These are phyloP conservation scores for Sabuloglossum arenarium DNA, from an alignment of 495 filamentous ascomycete genomes.

Conservation along the genomic window DNA sequence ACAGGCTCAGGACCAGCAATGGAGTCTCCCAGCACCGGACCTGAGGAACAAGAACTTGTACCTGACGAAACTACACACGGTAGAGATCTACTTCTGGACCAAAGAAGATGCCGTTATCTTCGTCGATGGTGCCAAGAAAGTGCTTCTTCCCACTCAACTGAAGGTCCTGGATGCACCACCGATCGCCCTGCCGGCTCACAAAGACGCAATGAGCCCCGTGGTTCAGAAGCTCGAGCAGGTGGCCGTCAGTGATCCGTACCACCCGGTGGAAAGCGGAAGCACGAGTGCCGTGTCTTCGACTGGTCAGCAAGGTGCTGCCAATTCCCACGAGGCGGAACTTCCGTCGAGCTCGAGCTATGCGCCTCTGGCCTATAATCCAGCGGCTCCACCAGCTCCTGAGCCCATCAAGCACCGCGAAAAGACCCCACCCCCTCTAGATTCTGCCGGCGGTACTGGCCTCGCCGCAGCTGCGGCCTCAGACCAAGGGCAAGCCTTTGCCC, in stretches of 20 bases:
- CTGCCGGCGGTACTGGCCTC: slow-evolving; percentile 43
- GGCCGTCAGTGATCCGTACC: slow-evolving; percentile 37
- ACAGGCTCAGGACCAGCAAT: slow-evolving; percentile 31
- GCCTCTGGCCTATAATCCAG: slow-evolving; percentile 84
- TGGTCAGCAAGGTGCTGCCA: slow-evolving; percentile 10
- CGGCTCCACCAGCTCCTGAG: slow-evolving; percentile 70
- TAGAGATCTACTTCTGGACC: slow-evolving; percentile 86
- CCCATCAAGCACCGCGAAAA: slow-evolving; percentile 69
- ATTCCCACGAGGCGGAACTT: slow-evolving; percentile 20
- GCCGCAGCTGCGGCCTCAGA: slow-evolving; percentile 38
- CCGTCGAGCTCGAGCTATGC: slow-evolving; percentile 24
- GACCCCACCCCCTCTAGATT: slow-evolving; percentile 65
- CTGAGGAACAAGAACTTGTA: slow-evolving; percentile 46
- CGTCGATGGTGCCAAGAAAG: slow-evolving; percentile 36
- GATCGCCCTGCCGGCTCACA: slow-evolving; percentile 16
- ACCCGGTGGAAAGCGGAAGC: slow-evolving; percentile 12
- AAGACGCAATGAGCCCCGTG: slow-evolving; percentile 47
- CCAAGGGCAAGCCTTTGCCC: slow-evolving; percentile 22
- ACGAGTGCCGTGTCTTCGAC: background rate
- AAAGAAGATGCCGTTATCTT: slow-evolving; percentile 53
- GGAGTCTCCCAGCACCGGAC: slow-evolving; percentile 59
- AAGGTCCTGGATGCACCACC: slow-evolving; percentile 29
- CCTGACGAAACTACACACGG: slow-evolving; percentile 53
- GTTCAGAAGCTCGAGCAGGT: slow-evolving; percentile 70
- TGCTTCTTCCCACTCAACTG: slow-evolving; percentile 39